These are phyloP conservation scores for Astrothelium subdiscretum DNA, from an alignment of 495 filamentous ascomycete species.

Conservation along the genomic window DNA sequence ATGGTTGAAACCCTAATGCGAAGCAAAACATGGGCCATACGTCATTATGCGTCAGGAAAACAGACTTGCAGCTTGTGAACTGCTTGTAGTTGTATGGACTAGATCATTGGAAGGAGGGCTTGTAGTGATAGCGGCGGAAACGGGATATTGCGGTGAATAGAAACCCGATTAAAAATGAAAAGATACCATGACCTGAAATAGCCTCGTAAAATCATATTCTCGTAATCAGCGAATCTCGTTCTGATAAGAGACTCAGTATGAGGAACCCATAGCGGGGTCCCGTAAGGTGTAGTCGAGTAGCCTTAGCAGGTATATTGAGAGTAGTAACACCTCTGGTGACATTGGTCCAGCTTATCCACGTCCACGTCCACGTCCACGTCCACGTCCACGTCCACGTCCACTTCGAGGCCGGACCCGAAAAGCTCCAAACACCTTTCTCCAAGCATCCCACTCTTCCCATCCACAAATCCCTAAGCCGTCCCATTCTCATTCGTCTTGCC, in stretches of 20 bases:
- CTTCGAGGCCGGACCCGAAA: too few relatives aligned
- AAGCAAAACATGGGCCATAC: too few relatives aligned
- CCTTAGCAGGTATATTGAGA: too few relatives aligned
- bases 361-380: neutral
- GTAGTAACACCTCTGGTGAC: too few relatives aligned
- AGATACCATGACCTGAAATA: neutral
- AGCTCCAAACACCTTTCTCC: too few relatives aligned
- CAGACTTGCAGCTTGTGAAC: neutral
- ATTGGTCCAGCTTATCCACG: neutral
- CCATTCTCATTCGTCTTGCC: slow-evolving; percentile 1
- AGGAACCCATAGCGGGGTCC: too few relatives aligned
- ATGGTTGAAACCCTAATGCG: too few relatives aligned
- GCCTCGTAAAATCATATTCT: neutral
- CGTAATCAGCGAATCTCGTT: neutral
- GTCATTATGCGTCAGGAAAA: neutral
- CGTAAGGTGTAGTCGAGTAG: too few relatives aligned
- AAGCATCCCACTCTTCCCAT: too few relatives aligned
- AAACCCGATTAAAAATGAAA: neutral
- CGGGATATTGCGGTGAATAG: neutral
- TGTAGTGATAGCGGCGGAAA: neutral
- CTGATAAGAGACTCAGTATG: too few relatives aligned
- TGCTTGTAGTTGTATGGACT: neutral
- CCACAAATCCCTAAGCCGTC: neutral
- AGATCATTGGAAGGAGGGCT: neutral
- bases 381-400: neutral